Percentiles rank a stretch among this genome's conserved stretches.
Evolutionary conservation across 2,329 filamentous ascomycete species (phyloP).

Genomic region (Hymenoscyphus infarciens): DNA sequence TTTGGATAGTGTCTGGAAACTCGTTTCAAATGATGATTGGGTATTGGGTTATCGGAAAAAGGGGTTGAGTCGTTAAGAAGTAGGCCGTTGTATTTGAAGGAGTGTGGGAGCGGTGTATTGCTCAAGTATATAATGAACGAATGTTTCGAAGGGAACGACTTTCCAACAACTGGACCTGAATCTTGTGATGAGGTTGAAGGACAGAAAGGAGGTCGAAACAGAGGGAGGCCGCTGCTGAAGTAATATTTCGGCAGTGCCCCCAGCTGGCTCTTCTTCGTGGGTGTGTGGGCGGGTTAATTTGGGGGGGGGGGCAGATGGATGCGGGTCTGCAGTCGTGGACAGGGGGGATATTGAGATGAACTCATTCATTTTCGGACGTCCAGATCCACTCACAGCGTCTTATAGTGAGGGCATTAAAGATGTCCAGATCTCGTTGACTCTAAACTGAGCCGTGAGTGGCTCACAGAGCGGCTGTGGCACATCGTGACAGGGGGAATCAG

Average conservation of each 20-base stretch:
- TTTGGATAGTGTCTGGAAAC: conserved; percentile 13
- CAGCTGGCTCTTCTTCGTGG: neutral
- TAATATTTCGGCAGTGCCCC: conserved; percentile 8
- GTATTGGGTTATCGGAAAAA: conserved; percentile 3
- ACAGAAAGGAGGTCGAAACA: conserved; percentile 13
- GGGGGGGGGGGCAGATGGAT: conserved; percentile 19
- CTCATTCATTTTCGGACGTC: conserved; percentile 17
- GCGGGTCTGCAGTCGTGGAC: conserved; percentile 17
- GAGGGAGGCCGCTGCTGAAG: conserved; percentile 14
- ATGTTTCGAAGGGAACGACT: conserved; percentile 27
- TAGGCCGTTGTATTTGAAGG: conserved; percentile 28
- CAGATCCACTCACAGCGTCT: conserved; percentile 27
- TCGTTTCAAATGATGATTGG: conserved; percentile 7
- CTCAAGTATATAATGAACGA: conserved; percentile 29
- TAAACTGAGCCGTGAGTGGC: conserved; percentile 11
- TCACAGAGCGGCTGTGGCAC: neutral
- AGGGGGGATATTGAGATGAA: conserved; percentile 32
- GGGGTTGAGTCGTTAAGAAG: conserved; percentile 18
- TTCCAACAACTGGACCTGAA: conserved; percentile 26
- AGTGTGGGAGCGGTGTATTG: conserved; percentile 33
- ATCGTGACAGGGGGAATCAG: conserved; percentile 18
- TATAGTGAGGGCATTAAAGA: conserved; percentile 8
- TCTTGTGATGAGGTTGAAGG: conserved; percentile 20
- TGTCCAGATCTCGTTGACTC: conserved; percentile 16
- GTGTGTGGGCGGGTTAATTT: conserved; percentile 20